Percentiles rank a stretch among this genome's conserved stretches.
Conservation (phyloP, 1,284 basidiomycete genomes). For the Meira miltonrushii region DNA sequence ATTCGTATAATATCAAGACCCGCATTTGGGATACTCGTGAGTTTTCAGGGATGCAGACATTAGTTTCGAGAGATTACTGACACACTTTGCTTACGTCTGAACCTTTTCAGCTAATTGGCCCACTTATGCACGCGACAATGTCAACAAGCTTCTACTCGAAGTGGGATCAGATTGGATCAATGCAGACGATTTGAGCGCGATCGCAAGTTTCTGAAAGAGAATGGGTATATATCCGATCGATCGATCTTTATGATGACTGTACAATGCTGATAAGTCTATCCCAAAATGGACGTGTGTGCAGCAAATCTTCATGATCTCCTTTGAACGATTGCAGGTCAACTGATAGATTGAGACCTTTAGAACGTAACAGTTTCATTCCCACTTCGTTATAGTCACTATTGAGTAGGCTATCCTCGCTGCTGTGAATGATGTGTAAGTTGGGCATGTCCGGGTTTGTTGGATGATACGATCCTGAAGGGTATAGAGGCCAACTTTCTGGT, state of each 20-base stretch:
- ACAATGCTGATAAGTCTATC: not conserved
- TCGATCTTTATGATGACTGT: not conserved
- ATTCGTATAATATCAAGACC: constrained; percentile 14
- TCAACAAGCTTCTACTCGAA: constrained; percentile 25
- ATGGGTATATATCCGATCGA: not conserved
- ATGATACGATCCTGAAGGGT: not conserved
- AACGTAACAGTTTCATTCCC: not conserved
- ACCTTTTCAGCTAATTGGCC: constrained; percentile 32
- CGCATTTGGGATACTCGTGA: constrained; percentile 24
- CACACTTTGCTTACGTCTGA: too few relatives aligned
- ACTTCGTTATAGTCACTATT: constrained; percentile 22
- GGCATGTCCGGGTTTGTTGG: not conserved
- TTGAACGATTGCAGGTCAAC: constrained; percentile 2
- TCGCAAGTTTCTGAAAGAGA: constrained; percentile 18
- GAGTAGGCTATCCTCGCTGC: constrained; percentile 20
- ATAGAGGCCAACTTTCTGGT: not conserved
- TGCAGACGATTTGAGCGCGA: constrained; percentile 31
- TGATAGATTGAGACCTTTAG: not conserved
- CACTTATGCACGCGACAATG: constrained; percentile 19
- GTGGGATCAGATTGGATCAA: constrained; percentile 33
- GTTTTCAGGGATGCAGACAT: not conserved
- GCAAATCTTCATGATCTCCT: constrained; percentile 7
- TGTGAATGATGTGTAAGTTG: constrained; percentile 3
- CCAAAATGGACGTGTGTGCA: constrained; percentile 1
- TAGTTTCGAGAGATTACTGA: too few relatives aligned